These are phyloP conservation scores for Yamadazyma kitorensis DNA, from an alignment of 805 yeast species.

Conservation along the genomic window DNA sequence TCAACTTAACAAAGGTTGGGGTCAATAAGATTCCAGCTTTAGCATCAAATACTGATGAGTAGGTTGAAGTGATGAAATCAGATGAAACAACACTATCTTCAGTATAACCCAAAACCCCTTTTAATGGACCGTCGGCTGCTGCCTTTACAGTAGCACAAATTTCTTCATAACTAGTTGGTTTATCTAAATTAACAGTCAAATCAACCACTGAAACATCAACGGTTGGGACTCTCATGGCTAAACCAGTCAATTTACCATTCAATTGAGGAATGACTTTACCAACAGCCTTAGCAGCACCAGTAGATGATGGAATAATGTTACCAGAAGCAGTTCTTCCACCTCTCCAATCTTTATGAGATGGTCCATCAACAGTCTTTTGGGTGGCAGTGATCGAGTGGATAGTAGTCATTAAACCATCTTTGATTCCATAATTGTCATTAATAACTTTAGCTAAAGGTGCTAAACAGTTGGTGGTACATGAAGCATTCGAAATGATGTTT, in stretches of 20 bases:
- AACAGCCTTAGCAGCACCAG: constrained; percentile 39
- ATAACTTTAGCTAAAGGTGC: constrained; percentile 38
- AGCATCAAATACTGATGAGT: constrained; percentile 31
- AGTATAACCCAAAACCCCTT: constrained; percentile 35
- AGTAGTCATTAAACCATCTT: constrained; percentile 37
- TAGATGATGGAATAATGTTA: constrained; percentile 35
- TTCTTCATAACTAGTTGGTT: constrained; percentile 30
- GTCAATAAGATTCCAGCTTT: constrained; percentile 36
- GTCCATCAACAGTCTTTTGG: constrained; percentile 37
- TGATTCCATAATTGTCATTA: constrained; percentile 33
- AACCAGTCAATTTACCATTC: constrained; percentile 36
- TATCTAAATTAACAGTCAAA: constrained; percentile 32
- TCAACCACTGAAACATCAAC: constrained; percentile 35
- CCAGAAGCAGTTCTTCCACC: constrained; percentile 38
- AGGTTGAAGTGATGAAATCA: constrained; percentile 28
- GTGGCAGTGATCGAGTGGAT: constrained; percentile 38
- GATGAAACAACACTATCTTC: constrained; percentile 35
- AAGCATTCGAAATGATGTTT: constrained; percentile 32
- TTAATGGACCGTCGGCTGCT: constrained; percentile 31
- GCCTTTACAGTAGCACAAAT: constrained; percentile 29
- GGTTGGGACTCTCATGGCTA: constrained; percentile 36
- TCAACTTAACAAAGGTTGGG: constrained; percentile 34
- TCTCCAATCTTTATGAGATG: constrained; percentile 40
- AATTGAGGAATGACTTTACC: constrained; percentile 37
- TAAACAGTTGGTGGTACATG: constrained; percentile 38